These are phyloP conservation scores for Ogataea pilisensis DNA, from an alignment of 805 yeast genomes.

Conservation along the genomic window DNA sequence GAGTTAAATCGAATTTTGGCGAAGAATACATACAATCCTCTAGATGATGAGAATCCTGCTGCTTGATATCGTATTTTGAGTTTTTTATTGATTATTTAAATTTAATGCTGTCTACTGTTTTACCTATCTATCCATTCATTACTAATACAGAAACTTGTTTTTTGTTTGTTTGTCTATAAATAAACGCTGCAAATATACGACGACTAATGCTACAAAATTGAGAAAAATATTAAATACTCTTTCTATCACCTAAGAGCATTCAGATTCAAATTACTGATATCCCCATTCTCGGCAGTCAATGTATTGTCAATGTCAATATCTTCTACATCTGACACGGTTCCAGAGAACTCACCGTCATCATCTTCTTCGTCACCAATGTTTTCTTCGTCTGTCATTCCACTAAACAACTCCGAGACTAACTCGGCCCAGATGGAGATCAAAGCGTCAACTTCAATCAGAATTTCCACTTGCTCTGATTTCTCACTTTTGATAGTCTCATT, in stretches of 20 bases:
- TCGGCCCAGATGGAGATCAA: slow-evolving; percentile 39
- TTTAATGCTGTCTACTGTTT: no score
- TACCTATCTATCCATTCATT: no score
- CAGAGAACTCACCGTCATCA: slow-evolving; percentile 11
- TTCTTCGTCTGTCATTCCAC: slow-evolving; percentile 12
- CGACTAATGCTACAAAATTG: no score
- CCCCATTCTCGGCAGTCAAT: slow-evolving; percentile 19
- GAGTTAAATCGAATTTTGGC: slow-evolving; percentile 75
- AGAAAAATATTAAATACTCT: no score
- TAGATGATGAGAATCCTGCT: slow-evolving; percentile 60
- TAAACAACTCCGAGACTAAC: slow-evolving; percentile 29
- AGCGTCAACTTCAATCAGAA: slow-evolving; percentile 61
- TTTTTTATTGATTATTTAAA: neutral
- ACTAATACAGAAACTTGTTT: no score
- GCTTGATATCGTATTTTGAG: neutral
- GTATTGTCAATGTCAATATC: slow-evolving; percentile 10
- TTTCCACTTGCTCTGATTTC: slow-evolving; percentile 34
- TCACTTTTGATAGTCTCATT: slow-evolving; percentile 26
- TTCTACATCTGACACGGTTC: slow-evolving; percentile 8
- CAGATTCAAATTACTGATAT: slow-evolving; percentile 20
- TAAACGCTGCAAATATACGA: no score
- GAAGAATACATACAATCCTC: slow-evolving; percentile 80
- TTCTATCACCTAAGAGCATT: slow-evolving; percentile 12
- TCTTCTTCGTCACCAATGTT: slow-evolving; percentile 10
- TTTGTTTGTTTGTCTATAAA: no score